These are phyloP conservation scores for Elsinoe fawcettii DNA, from an alignment of 2,329 filamentous ascomycete species.

Conservation along the genomic window DNA sequence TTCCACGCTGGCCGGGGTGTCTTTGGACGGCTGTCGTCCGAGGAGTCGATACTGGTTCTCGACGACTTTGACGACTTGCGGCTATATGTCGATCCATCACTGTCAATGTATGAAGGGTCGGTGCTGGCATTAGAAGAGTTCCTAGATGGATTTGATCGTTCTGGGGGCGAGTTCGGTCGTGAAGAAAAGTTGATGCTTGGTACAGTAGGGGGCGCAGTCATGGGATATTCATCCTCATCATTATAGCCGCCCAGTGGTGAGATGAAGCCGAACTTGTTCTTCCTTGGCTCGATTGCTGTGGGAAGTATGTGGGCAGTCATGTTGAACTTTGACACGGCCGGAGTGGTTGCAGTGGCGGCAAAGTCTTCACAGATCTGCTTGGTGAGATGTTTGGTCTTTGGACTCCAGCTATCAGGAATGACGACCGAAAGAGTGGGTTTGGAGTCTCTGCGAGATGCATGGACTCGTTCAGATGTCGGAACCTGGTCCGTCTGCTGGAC, in stretches of 20 bases:
- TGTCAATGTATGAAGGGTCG: slow-evolving; percentile 11
- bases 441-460: slow-evolving; percentile 1
- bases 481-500: neutral
- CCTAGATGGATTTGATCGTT: slow-evolving; percentile 6
- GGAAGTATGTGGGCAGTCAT: slow-evolving; percentile 13
- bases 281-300: neutral
- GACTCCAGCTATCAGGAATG: slow-evolving; percentile 10
- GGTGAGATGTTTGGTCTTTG: slow-evolving; percentile 7
- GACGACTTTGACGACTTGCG: slow-evolving; percentile 34
- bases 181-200: neutral
- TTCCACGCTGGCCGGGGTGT: slow-evolving; percentile 8
- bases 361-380: slow-evolving; percentile 10
- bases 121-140: slow-evolving; percentile 12
- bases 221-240: slow-evolving; percentile 2
- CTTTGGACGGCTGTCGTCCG: slow-evolving; percentile 3
- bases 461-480: neutral
- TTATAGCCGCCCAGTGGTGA: neutral
- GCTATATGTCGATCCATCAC: slow-evolving; percentile 33
- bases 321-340: slow-evolving; percentile 12
- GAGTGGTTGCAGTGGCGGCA: slow-evolving; percentile 8
- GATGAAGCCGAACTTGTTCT: slow-evolving; percentile 3
- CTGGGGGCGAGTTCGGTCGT: neutral
- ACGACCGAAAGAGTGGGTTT: slow-evolving; percentile 11
- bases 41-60: slow-evolving; percentile 32
- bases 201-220: neutral